A percentile compares a stretch with the other conserved stretches of the same genome.
These are phyloP conservation scores for Pisolithus sp. DNA, from an alignment of 768 basidiomycete genomes.

Conservation along the genomic window DNA sequence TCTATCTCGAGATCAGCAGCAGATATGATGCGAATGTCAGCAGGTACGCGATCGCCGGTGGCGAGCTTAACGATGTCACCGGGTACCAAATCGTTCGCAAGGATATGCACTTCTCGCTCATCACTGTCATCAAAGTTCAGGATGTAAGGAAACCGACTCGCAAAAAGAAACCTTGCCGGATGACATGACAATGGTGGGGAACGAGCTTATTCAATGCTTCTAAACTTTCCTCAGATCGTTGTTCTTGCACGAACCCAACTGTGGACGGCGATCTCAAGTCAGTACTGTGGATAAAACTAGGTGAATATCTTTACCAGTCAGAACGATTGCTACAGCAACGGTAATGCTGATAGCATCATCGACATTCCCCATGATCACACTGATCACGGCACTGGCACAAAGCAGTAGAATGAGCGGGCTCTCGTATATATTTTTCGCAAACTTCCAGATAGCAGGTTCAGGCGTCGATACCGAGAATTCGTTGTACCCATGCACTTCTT, in stretches of 20 bases:
- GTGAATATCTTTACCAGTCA: constrained; percentile 60
- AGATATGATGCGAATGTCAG: constrained; percentile 81
- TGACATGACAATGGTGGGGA: constrained; percentile 91
- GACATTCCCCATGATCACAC: constrained; percentile 89
- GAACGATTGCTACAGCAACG: constrained; percentile 84
- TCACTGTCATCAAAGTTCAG: constrained; percentile 14
- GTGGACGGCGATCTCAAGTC: constrained; percentile 1
- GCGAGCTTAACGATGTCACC: constrained; percentile 87
- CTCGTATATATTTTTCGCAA: constrained; percentile 93
- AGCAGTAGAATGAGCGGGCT: constrained; percentile 87
- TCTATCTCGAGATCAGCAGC: constrained; percentile 88
- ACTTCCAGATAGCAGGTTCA: constrained; percentile 79
- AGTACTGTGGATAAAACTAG: background rate
- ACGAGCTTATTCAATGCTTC: constrained; percentile 96
- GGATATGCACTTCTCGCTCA: constrained; percentile 65
- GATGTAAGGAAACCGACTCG: background rate
- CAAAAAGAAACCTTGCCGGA: constrained; percentile 40
- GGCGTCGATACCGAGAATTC: constrained; percentile 85
- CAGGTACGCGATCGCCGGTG: constrained; percentile 91
- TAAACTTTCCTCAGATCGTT: constrained; percentile 88
- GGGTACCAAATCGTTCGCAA: constrained; percentile 95
- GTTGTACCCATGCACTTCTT: constrained; percentile 77
- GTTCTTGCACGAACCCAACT: constrained; percentile 95
- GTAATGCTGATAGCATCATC: constrained; percentile 94
- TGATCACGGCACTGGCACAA: constrained; percentile 84